Conservation (phyloP, 345 rosid species). For the Lepidium sativum region DNA sequence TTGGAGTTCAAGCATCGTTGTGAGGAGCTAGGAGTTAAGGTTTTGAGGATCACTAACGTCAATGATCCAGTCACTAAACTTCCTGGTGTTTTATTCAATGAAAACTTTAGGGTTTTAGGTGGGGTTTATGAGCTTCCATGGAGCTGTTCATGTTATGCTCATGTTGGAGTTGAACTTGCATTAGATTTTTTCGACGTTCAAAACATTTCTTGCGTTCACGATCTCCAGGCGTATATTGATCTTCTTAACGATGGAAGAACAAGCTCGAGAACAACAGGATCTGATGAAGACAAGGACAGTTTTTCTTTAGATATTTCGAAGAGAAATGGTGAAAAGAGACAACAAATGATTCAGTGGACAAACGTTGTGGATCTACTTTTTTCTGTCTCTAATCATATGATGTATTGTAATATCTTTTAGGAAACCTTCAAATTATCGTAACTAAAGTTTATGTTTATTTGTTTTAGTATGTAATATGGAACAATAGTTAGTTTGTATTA, state of each 20-base stretch:
- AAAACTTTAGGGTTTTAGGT: constrained; percentile 60
- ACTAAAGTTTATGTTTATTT: not conserved
- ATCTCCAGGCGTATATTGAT: constrained; percentile 53
- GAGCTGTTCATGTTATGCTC: constrained; percentile 73
- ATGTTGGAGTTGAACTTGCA: constrained; percentile 59
- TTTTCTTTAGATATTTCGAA: constrained; percentile 12
- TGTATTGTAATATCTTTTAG: constrained; percentile 23
- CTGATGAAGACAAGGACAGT: not conserved
- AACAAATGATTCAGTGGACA: constrained; percentile 30
- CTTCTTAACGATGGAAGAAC: constrained; percentile 31
- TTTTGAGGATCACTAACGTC: constrained; percentile 54
- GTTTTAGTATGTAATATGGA: not conserved
- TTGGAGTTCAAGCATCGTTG: constrained; percentile 58
- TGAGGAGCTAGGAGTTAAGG: constrained; percentile 69
- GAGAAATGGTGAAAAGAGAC: constrained; percentile 29
- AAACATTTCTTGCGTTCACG: constrained; percentile 69
- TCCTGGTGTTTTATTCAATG: constrained; percentile 73
- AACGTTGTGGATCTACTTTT: constrained; percentile 33
- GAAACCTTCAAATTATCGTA: not conserved
- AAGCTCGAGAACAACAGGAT: not conserved
- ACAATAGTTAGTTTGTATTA: not conserved
- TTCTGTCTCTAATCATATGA: constrained; percentile 24
- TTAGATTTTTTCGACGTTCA: constrained; percentile 61
- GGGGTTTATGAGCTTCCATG: constrained; percentile 59
- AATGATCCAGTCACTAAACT: constrained; percentile 79